Evolutionary conservation across 352 stramenopile genomes (phyloP).

Genomic region (Pythium volutum): DNA sequence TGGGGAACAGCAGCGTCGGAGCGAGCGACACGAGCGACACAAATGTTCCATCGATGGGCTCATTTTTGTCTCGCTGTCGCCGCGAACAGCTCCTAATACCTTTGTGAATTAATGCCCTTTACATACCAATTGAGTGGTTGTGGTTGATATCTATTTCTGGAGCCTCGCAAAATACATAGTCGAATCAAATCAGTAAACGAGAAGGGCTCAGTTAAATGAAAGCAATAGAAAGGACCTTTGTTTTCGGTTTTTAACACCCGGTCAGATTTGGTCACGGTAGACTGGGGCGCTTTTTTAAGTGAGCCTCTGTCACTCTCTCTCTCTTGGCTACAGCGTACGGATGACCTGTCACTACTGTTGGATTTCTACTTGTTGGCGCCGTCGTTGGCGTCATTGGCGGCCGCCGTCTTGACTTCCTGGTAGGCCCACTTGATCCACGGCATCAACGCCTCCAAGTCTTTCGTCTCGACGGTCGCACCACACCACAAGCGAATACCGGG

Average conservation of each 20-base stretch:
- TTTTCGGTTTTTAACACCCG: too few species aligned
- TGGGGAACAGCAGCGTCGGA: neutral
- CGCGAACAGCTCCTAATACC: neutral
- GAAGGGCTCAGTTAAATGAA: neutral
- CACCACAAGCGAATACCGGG: constrained; percentile 98
- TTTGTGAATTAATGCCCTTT: neutral
- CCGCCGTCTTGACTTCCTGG: constrained; percentile 79
- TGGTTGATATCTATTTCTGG: too few species aligned
- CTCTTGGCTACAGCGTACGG: neutral
- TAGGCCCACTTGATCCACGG: constrained; percentile 99
- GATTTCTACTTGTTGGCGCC: neutral
- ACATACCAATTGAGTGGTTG: too few species aligned
- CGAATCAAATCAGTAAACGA: neutral
- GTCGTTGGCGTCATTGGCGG: constrained; percentile 20
- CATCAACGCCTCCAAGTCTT: constrained; percentile 96
- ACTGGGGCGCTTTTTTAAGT: neutral
- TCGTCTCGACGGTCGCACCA: constrained; percentile 98
- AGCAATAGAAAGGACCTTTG: too few species aligned
- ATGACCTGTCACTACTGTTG: neutral
- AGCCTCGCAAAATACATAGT: neutral
- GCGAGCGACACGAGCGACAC: neutral
- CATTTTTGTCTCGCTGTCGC: too few species aligned
- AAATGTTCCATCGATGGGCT: neutral
- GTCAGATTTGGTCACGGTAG: neutral
- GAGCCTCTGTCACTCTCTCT: neutral